These are phyloP conservation scores for Sporothrix brasiliensis DNA, from an alignment of 2,329 filamentous ascomycete species.

Conservation along the genomic window DNA sequence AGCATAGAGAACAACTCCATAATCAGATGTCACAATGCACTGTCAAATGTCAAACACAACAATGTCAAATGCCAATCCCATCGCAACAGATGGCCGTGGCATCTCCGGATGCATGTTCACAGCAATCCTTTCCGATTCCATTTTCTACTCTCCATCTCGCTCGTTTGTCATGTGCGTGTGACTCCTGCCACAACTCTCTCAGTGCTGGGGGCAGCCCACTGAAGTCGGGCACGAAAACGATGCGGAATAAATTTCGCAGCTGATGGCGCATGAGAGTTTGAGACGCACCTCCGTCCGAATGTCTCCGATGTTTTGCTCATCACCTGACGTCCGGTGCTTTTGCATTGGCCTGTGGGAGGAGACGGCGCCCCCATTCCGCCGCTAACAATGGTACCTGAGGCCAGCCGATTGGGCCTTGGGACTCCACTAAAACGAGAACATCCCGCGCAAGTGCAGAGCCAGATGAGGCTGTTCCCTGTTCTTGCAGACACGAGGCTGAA, in stretches of 20 bases:
- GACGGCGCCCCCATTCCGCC: not conserved
- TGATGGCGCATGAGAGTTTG: not conserved
- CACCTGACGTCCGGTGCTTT: constrained; percentile 19
- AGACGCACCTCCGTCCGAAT: not conserved
- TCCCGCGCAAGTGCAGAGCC: not conserved
- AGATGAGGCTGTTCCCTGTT: not conserved
- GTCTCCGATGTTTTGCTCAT: constrained; percentile 19
- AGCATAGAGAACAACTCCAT: not conserved
- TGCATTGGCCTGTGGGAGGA: too few species aligned
- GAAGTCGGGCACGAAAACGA: constrained; percentile 11
- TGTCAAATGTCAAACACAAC: too few species aligned
- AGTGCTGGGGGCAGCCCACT: too few species aligned
- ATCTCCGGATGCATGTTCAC: constrained; percentile 1
- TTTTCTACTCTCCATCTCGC: not conserved
- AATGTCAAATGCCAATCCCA: not conserved
- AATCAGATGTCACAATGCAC: too few species aligned
- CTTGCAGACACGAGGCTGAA: constrained; percentile 20
- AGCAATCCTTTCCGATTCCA: not conserved
- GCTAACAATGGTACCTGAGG: not conserved
- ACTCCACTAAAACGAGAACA: constrained; percentile 24
- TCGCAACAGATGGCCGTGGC: not conserved
- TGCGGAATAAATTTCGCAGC: constrained; percentile 1
- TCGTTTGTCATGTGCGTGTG: not conserved
- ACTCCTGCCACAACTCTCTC: not conserved
- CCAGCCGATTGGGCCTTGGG: not conserved